Percentiles rank a stretch among this genome's conserved stretches.
These are phyloP conservation scores for Aspergillus caelatus DNA, from an alignment of 2,329 filamentous ascomycete species.

Conservation along the genomic window DNA sequence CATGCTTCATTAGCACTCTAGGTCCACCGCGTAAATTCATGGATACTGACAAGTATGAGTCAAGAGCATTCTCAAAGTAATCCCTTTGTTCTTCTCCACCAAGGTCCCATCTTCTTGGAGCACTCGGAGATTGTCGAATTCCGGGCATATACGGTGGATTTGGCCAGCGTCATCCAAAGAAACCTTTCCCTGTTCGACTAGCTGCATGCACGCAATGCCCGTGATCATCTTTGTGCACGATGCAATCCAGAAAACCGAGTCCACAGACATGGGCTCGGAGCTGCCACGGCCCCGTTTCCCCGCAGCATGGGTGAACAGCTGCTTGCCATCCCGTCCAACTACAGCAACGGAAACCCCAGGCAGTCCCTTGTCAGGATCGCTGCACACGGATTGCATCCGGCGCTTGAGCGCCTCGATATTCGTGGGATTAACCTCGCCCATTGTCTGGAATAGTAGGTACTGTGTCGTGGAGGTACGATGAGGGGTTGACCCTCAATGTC, in stretches of 20 bases:
- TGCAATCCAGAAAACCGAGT: slow-evolving; percentile 63
- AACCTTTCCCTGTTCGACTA: slow-evolving; percentile 48
- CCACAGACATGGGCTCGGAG: slow-evolving; percentile 58
- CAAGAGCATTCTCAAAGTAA: slow-evolving; percentile 61
- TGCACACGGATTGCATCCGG: slow-evolving; percentile 11
- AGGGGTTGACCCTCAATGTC: background rate
- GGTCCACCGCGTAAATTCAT: background rate
- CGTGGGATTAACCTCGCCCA: background rate
- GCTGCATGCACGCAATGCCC: slow-evolving; percentile 51
- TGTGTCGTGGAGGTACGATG: background rate
- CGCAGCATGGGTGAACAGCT: slow-evolving; percentile 52
- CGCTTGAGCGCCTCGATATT: slow-evolving; percentile 1
- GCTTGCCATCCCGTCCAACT: slow-evolving; percentile 51
- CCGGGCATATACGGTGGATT: slow-evolving; percentile 45
- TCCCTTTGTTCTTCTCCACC: slow-evolving; percentile 50
- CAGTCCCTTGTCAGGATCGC: slow-evolving; percentile 43
- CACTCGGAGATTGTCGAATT: slow-evolving; percentile 47
- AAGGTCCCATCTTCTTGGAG: slow-evolving; percentile 40
- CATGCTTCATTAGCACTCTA: slow-evolving; percentile 16
- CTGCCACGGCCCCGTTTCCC: slow-evolving; percentile 50
- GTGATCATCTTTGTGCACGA: slow-evolving; percentile 54
- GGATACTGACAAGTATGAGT: slow-evolving; percentile 46
- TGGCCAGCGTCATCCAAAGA: slow-evolving; percentile 45
- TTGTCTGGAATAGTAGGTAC: background rate
- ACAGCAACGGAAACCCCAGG: slow-evolving; percentile 52